Conservation (phyloP, 2,329 filamentous ascomycete genomes). For the Capronia coronata region DNA sequence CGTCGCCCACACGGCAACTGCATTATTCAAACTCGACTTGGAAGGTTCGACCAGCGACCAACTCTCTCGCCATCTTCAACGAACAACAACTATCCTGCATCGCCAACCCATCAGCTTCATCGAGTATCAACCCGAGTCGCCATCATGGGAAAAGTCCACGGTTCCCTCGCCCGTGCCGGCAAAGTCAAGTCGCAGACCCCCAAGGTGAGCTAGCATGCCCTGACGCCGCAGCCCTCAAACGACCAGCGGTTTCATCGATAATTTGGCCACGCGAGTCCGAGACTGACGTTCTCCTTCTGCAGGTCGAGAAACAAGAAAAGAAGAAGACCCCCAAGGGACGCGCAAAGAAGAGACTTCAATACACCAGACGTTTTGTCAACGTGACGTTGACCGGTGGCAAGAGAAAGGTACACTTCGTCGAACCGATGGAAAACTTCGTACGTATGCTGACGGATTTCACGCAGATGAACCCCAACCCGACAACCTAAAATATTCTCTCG, state of each 20-base stretch:
- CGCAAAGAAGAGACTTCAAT: slow-evolving; percentile 92
- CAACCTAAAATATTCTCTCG: slow-evolving; percentile 14
- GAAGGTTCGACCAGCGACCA: background rate
- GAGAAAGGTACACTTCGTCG: slow-evolving; percentile 69
- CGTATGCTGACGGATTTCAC: background rate
- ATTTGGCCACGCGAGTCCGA: background rate
- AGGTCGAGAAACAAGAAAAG: slow-evolving; percentile 92
- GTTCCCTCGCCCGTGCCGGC: slow-evolving; percentile 84
- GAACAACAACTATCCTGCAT: slow-evolving; percentile 3
- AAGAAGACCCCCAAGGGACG: slow-evolving; percentile 94
- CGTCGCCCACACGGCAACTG: background rate
- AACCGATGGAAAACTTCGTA: background rate
- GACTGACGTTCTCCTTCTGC: slow-evolving; percentile 16
- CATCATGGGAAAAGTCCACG: slow-evolving; percentile 84
- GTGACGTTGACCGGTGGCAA: slow-evolving; percentile 96
- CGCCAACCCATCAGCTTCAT: slow-evolving; percentile 13
- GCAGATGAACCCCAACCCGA: slow-evolving; percentile 27
- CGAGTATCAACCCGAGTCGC: slow-evolving; percentile 34
- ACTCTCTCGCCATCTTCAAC: background rate
- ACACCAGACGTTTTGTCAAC: slow-evolving; percentile 97
- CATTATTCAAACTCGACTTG: slow-evolving; percentile 2
- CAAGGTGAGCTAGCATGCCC: slow-evolving; percentile 57
- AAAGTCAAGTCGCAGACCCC: slow-evolving; percentile 95
- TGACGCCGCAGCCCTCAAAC: background rate
- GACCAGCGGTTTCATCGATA: slow-evolving; percentile 13